Evolutionary conservation across 1,139 yeast genomes (phyloP), one percentile per base, ranked within the genome.

Genomic region (Nakaseomyces glabratus): DNA sequence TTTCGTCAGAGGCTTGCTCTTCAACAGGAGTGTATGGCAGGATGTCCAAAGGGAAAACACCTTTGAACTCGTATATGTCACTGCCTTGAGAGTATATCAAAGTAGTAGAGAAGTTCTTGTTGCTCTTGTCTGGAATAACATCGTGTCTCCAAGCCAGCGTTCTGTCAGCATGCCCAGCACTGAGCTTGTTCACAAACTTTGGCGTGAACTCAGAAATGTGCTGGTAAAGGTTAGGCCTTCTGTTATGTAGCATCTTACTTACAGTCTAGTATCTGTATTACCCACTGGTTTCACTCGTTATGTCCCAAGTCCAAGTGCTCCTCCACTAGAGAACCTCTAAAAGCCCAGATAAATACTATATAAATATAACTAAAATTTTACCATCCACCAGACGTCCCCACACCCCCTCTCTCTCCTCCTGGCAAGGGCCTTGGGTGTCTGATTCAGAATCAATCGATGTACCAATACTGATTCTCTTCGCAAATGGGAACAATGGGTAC

Each of bases 31-130:
- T 11, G 21, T 26, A 26, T 17, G 30, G 30, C 21, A 26, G 21
- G 11, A 26, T 4, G 15, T 26, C 30, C 15, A 52, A 31, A 11
- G 59, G 60, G 35, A 55, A 38, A 14, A 37, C 44, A 35, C 51
- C 47, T n/a, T 46, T 55, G 13, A 55, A 36, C 35, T 53, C 55
- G 39, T 48, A 55, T 14, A 55, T 43, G 28, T 51, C 49, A 23
- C 52, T 45, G 7, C 58, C 58, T 34, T 46, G 51, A 9, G 59
- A 48, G 34, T 53, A 54, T 7, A 50, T 36, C 21, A 31, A 18
- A 5, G 25, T 17, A 1, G 33, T 31, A 16, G 26, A n/a, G 21
- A 31, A 20, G n/a, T 12, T 21, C 13, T 21, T 18, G 6, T 21
- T 4, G 9, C 22, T 28, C 26, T 22, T 31, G 17, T 31, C 28